Evolutionary conservation across 2,329 filamentous ascomycete species (phyloP), one percentile per base, ranked within the genome.

Genomic region (Arachnopeziza araneosa): DNA sequence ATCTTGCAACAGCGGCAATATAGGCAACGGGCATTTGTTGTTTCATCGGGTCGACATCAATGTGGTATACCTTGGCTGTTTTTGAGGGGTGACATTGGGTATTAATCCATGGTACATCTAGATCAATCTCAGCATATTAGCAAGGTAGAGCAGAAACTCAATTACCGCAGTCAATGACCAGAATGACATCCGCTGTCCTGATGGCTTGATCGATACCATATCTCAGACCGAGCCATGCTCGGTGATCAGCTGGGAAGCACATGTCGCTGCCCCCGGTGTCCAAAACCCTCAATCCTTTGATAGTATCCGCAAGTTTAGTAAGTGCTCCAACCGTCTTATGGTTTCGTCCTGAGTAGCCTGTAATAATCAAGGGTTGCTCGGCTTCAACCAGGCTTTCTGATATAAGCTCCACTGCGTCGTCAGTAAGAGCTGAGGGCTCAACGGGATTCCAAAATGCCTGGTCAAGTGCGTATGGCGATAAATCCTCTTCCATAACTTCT

Each of bases 91-190:
- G 78, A 73, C 83, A 85, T 19, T 85, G 84, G 0, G 91, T 95
- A n/a, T 88, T 86, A 58, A 97, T 92, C 91, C 92, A 97, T 0
- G 93, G 93, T 0, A 96, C 91, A 70, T 97, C 93, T 71, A 21
- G n/a, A 48, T 22, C 1, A 24, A 9, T 24, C 48, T 62, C 19
- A 64, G 54, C 50, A 22, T 36, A 22, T 1, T 49, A 32, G 14
- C 6, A 24, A 21, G 26, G 22, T 7, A 10, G 6, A 26, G 24
- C 6, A 10, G 23, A 24, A 50, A 10, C 9, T 32, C 64, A 63
- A 44, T 66, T 30, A 69, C 69, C 72, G 64, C 91, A 96, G 73
- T 97, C 89, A 24, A 96, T 71, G 1, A 96, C 87, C 0, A 97
- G 66, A 61, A 97, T 96, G 12, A 91, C 83, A 72, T 97, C 93